Base-by-base conservation (phyloP, 805 yeast genomes). In the Candida maltosa region DNA sequence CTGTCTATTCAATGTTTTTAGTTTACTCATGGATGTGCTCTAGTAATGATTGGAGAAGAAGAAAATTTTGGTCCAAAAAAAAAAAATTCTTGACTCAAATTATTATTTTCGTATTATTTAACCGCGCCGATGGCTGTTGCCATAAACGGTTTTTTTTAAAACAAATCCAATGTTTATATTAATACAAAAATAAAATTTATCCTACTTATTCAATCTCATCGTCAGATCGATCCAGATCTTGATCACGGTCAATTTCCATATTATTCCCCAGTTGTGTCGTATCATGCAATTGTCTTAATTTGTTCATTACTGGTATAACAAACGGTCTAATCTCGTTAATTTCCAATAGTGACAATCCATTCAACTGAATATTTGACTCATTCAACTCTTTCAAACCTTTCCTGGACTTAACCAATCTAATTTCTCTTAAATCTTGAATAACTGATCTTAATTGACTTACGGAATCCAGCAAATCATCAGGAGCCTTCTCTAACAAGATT, bases 321-420 rank as follows among this genome's bases (percentile, higher is more conserved):
- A 87, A 84, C 2, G 96, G 94, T 44, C 96, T 64, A 34, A 89
- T 62, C 54, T 87, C 96, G 55, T 88, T 89, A 42, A 93, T 81
- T 56, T 91, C 98, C 71, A 88, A 55, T 26, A 82, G 55, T 2
- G 95, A 84, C 35, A 93, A 56, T 15, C 93, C 87, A 47, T 88
- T 91, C 56, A 91, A 65, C 51, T 80, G 87, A 41, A 91, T 69
- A 59, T 89, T 87, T 15, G 83, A 76, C 43, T 85, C 94, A 60
- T 91, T 91, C 41, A 91, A 62, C 43, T 80, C 81, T 31, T 70
- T 64, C 29, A 91, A 62, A 51, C 97, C 97, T 38, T 79, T 78
- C 34, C 93, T 70, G 2, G 88, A 80, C 52, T 93, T 93, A 20
- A 84, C 75, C 45, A 79, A 75, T 28, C 98, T 67, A 5, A 88